phyloP scores from a whole-genome alignment of 2,329 filamentous ascomycete genomes.

The Diatrype stigma region DNA sequence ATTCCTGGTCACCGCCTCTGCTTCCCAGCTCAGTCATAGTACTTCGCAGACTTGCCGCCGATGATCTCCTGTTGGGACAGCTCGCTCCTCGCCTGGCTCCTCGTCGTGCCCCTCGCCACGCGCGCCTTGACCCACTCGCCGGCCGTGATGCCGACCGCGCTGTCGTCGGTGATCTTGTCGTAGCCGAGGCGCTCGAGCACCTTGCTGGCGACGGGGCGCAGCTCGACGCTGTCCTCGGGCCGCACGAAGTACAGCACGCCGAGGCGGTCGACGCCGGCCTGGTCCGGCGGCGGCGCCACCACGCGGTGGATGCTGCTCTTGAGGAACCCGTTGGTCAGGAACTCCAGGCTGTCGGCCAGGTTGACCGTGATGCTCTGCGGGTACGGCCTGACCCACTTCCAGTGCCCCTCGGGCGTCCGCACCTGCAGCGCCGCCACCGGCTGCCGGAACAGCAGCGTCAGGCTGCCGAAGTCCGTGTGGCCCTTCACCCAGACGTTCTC shows the following conservation, averaged over 20 bases:
- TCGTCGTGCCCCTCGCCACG: conserved; percentile 19
- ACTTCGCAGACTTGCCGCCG: conserved; percentile 28
- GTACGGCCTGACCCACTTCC: conserved; percentile 42
- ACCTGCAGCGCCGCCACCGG: conserved; percentile 51
- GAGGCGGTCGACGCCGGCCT: conserved; percentile 37
- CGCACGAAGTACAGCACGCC: conserved; percentile 34
- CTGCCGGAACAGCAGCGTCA: conserved; percentile 52
- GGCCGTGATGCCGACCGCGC: conserved; percentile 28
- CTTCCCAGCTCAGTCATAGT: conserved; percentile 24
- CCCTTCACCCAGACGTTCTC: conserved; percentile 24
- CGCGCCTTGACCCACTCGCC: conserved; percentile 33
- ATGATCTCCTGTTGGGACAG: conserved; percentile 25
- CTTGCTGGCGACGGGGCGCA: conserved; percentile 11
- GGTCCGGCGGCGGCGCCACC: conserved; percentile 33
- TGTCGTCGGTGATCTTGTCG: conserved; percentile 17
- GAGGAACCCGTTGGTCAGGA: conserved; percentile 37
- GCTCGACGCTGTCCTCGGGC: too few species aligned
- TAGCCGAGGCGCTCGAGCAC: conserved; percentile 31
- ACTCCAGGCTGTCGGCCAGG: conserved; percentile 40
- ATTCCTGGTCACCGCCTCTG: background rate
- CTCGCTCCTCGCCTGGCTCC: conserved; percentile 21
- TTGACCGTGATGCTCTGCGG: conserved; percentile 45
- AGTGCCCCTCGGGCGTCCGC: conserved; percentile 30
- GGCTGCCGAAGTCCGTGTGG: conserved; percentile 26
- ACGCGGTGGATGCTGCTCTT: conserved; percentile 36